Evolutionary conservation across 495 filamentous ascomycete genomes (phyloP).

Genomic region (Xylaria cubensis): DNA sequence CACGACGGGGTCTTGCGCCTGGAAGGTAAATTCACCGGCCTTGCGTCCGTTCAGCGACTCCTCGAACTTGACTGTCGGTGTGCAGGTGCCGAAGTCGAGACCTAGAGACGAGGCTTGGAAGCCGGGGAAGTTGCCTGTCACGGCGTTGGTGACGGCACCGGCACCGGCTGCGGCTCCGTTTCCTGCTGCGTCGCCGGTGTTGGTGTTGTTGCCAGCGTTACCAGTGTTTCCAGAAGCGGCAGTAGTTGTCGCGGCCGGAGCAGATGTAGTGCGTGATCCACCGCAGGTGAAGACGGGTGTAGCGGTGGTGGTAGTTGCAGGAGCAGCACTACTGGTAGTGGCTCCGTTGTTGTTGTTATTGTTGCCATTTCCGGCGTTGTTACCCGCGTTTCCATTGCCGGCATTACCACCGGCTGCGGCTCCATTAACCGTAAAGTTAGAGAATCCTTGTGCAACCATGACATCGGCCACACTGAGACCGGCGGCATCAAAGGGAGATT

Average conservation of each 20-base stretch:
- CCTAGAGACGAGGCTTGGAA: constrained; percentile 39
- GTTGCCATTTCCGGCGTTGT: constrained; percentile 17
- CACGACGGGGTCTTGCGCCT: constrained; percentile 58
- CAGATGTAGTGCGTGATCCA: constrained; percentile 24
- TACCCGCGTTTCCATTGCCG: constrained; percentile 25
- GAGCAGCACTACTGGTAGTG: constrained; percentile 26
- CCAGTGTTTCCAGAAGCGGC: constrained; percentile 42
- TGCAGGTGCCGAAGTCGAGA: constrained; percentile 62
- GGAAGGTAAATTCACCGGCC: constrained; percentile 62
- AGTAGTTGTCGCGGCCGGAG: constrained; percentile 35
- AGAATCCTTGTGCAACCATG: constrained; percentile 59
- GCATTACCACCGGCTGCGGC: constrained; percentile 32
- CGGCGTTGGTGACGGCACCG: constrained; percentile 43
- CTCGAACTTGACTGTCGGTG: constrained; percentile 63
- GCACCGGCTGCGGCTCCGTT: constrained; percentile 50
- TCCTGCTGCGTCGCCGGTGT: constrained; percentile 56
- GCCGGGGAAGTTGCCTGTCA: constrained; percentile 47
- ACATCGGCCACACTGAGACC: constrained; percentile 65
- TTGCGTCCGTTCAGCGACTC: constrained; percentile 57
- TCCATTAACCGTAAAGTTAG: constrained; percentile 59
- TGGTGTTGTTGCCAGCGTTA: background rate
- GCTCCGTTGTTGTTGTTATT: constrained; percentile 7
- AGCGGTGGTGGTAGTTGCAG: background rate
- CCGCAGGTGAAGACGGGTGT: constrained; percentile 1
- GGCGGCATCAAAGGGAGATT: constrained; percentile 56